These are phyloP conservation scores for Pseudozyma thailandica DNA, from an alignment of 1,284 basidiomycete species.

Conservation along the genomic window DNA sequence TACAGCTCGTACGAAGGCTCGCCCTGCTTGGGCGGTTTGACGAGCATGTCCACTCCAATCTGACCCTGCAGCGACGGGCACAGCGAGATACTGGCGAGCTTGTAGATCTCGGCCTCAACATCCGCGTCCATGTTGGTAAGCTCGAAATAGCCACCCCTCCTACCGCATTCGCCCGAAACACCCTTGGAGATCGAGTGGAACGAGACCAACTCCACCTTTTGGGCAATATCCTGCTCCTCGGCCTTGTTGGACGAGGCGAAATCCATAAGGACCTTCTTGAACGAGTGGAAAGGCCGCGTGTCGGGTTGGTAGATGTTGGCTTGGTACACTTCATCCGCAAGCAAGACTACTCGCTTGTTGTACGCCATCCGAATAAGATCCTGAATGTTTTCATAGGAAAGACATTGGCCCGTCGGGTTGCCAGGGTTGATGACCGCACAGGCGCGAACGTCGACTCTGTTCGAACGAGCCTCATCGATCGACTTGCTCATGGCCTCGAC, in stretches of 20 bases:
- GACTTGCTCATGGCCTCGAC: constrained; percentile 77
- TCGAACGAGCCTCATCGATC: constrained; percentile 76
- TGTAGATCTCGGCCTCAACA: constrained; percentile 64
- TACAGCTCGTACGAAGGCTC: constrained; percentile 60
- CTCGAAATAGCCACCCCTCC: constrained; percentile 66
- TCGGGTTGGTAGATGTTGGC: constrained; percentile 64
- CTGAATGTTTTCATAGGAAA: constrained; percentile 58
- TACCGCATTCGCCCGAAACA: constrained; percentile 64
- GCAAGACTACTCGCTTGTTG: constrained; percentile 59
- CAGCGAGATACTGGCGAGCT: constrained; percentile 62
- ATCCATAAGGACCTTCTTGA: constrained; percentile 65
- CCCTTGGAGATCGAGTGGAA: constrained; percentile 67
- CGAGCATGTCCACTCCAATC: constrained; percentile 66
- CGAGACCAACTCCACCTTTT: constrained; percentile 63
- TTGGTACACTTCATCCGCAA: constrained; percentile 68
- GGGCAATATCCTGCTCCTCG: constrained; percentile 50
- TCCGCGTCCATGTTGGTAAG: constrained; percentile 63
- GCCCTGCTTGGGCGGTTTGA: constrained; percentile 57
- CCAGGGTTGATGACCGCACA: constrained; percentile 66
- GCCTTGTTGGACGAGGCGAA: constrained; percentile 39
- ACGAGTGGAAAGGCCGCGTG: constrained; percentile 61
- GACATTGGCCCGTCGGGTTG: constrained; percentile 65
- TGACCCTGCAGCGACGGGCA: constrained; percentile 66
- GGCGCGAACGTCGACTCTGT: constrained; percentile 71
- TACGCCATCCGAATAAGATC: constrained; percentile 62